These are phyloP conservation scores for Phaeoacremonium minimum DNA, from an alignment of 2,329 filamentous ascomycete genomes.

Conservation along the genomic window DNA sequence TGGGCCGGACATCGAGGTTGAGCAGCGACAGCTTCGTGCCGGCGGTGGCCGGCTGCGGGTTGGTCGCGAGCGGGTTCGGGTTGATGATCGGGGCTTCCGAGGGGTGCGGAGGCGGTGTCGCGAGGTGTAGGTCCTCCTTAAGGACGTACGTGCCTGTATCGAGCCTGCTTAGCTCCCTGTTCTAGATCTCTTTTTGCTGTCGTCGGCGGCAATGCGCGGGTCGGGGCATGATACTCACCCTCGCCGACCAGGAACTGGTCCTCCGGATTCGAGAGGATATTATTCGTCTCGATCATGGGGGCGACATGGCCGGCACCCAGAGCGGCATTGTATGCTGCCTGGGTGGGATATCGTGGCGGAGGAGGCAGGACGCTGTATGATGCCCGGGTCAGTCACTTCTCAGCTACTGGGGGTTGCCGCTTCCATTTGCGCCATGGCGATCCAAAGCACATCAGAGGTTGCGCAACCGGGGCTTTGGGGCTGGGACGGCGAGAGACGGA, in stretches of 20 bases:
- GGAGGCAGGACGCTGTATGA: conserved; percentile 72
- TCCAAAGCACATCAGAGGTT: too few relatives aligned
- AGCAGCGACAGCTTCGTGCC: conserved; percentile 83
- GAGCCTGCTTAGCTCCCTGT: conserved; percentile 4
- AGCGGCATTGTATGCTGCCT: conserved; percentile 68
- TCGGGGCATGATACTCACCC: conserved; percentile 50
- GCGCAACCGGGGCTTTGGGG: too few relatives aligned
- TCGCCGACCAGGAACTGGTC: conserved; percentile 91
- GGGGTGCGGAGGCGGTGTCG: conserved; percentile 91
- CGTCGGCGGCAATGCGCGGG: conserved; percentile 1
- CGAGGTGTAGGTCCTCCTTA: conserved; percentile 86
- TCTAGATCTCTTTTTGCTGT: background rate
- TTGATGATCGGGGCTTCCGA: conserved; percentile 85
- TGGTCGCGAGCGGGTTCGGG: conserved; percentile 86
- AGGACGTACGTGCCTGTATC: conserved; percentile 77
- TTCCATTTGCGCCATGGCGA: too few relatives aligned
- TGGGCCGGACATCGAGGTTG: conserved; percentile 59
- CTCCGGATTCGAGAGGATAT: conserved; percentile 78
- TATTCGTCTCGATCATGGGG: conserved; percentile 90
- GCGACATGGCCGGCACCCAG: conserved; percentile 63
- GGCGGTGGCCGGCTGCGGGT: conserved; percentile 73
- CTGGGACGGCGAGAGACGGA: too few relatives aligned
- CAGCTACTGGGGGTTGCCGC: too few relatives aligned
- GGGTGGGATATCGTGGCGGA: conserved; percentile 76
- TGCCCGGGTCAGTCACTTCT: too few relatives aligned